A percentile compares a stretch with the other conserved stretches of the same genome.
Evolutionary conservation across 768 basidiomycete genomes (phyloP).

Genomic region (Russula brevipes): DNA sequence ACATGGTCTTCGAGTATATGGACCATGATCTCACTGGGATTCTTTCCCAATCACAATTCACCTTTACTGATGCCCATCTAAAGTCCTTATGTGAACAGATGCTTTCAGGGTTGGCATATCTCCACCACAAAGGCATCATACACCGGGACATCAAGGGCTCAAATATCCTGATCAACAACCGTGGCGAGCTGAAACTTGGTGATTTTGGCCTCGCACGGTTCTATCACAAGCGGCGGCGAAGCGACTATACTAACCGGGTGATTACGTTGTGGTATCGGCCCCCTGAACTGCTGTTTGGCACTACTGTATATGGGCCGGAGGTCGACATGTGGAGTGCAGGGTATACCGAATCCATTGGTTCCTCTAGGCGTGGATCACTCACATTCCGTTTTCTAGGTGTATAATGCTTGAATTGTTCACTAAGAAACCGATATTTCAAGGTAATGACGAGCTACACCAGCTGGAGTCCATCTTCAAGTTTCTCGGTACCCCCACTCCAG

Average conservation of each 20-base stretch:
- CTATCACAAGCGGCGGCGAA: slow-evolving; percentile 83
- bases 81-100: slow-evolving; percentile 97
- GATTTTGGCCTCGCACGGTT: slow-evolving; percentile 98
- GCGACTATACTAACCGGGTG: slow-evolving; percentile 98
- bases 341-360: slow-evolving; percentile 41
- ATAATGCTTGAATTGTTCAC: slow-evolving; percentile 98
- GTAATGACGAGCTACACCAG: slow-evolving; percentile 96
- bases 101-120: slow-evolving; percentile 89
- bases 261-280: slow-evolving; percentile 99
- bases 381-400: slow-evolving; percentile 51
- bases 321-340: slow-evolving; percentile 99
- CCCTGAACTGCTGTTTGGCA: slow-evolving; percentile 90
- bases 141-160: slow-evolving; percentile 99
- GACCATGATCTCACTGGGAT: slow-evolving; percentile 97
- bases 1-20: slow-evolving; percentile 99
- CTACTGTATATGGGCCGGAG: slow-evolving; percentile 93
- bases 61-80: slow-evolving; percentile 79
- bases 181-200: slow-evolving; percentile 89
- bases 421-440: slow-evolving; percentile 96
- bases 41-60: slow-evolving; percentile 84
- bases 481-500: slow-evolving; percentile 80
- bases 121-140: slow-evolving; percentile 93
- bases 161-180: slow-evolving; percentile 89
- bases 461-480: slow-evolving; percentile 89
- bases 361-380: slow-evolving; percentile 1